phyloP scores from a whole-genome alignment of 2,329 filamentous ascomycete genomes.

The Colletotrichum paranaense region DNA sequence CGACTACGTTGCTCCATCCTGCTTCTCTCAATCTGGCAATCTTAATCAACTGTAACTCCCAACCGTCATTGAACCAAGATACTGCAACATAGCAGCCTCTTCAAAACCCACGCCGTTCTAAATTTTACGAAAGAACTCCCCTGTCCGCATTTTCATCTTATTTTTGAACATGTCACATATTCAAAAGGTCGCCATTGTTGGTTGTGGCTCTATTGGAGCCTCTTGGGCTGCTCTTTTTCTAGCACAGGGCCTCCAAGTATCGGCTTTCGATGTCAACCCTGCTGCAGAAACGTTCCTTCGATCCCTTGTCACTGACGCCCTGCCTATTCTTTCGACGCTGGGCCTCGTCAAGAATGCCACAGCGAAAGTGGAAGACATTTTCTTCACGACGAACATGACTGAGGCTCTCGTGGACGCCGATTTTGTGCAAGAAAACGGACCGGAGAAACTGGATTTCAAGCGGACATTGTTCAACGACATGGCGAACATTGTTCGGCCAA shows the following conservation, averaged over 20 bases:
- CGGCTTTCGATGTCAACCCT: slow-evolving; percentile 52
- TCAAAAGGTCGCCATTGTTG: slow-evolving; percentile 44
- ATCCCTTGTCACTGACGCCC: slow-evolving; percentile 24
- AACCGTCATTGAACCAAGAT: too few relatives aligned
- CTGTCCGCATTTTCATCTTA: too few relatives aligned
- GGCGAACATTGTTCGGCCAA: slow-evolving; percentile 41
- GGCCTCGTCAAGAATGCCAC: background rate
- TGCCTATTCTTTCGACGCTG: slow-evolving; percentile 22
- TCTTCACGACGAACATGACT: slow-evolving; percentile 20
- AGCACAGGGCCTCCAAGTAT: slow-evolving; percentile 46
- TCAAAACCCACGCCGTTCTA: too few relatives aligned
- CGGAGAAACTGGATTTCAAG: slow-evolving; percentile 53
- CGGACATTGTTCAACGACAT: slow-evolving; percentile 48
- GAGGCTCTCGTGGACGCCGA: slow-evolving; percentile 40
- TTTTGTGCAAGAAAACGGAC: slow-evolving; percentile 53
- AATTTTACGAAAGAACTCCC: too few relatives aligned
- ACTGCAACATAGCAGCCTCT: too few relatives aligned
- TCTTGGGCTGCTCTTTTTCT: slow-evolving; percentile 52
- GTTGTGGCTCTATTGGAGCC: slow-evolving; percentile 47
- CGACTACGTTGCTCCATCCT: too few relatives aligned
- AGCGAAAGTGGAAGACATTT: background rate
- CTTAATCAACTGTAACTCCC: too few relatives aligned
- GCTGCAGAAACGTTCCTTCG: slow-evolving; percentile 45
- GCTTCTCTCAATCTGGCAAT: too few relatives aligned
- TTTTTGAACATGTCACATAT: slow-evolving; percentile 11